Evolutionary conservation across 2,329 filamentous ascomycete species (phyloP).

Genomic region (Talaromyces sp.): DNA sequence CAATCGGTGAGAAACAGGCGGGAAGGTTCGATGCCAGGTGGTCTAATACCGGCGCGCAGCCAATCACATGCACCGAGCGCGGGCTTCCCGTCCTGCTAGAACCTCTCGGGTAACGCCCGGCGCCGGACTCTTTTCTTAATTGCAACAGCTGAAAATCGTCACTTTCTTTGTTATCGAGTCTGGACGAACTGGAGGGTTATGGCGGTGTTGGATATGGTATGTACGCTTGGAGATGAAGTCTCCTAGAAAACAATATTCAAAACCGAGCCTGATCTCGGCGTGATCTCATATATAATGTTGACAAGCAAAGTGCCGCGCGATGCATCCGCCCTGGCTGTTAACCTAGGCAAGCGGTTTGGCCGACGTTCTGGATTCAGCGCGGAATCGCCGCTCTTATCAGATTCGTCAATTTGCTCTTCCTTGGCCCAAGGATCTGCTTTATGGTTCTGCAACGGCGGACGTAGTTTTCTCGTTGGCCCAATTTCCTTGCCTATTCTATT

Average conservation of each 20-base stretch:
- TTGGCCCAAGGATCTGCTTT: neutral
- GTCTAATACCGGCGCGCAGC: neutral
- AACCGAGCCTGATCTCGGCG: neutral
- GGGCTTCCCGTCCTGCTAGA: neutral
- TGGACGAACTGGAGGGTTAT: neutral
- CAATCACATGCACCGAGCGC: slow-evolving; percentile 5
- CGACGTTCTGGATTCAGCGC: neutral
- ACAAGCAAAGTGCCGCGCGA: slow-evolving; percentile 4
- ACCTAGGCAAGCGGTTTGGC: slow-evolving; percentile 4
- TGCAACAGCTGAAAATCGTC: neutral
- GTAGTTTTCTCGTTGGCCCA: neutral
- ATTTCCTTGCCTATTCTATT: neutral
- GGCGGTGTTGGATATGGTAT: neutral
- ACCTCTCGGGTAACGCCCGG: slow-evolving; percentile 1
- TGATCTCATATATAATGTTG: neutral
- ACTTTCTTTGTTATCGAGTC: neutral
- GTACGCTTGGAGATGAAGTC: neutral
- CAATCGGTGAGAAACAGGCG: slow-evolving; percentile 1
- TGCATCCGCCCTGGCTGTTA: neutral
- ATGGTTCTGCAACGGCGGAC: neutral
- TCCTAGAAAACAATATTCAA: neutral
- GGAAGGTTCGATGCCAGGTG: slow-evolving; percentile 14
- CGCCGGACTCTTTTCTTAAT: neutral
- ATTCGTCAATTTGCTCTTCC: neutral
- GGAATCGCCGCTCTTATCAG: neutral